A percentile compares a stretch with the other conserved stretches of the same genome.
phyloP scores from a whole-genome alignment of 805 yeast species.

The Henningerozyma blattae region DNA sequence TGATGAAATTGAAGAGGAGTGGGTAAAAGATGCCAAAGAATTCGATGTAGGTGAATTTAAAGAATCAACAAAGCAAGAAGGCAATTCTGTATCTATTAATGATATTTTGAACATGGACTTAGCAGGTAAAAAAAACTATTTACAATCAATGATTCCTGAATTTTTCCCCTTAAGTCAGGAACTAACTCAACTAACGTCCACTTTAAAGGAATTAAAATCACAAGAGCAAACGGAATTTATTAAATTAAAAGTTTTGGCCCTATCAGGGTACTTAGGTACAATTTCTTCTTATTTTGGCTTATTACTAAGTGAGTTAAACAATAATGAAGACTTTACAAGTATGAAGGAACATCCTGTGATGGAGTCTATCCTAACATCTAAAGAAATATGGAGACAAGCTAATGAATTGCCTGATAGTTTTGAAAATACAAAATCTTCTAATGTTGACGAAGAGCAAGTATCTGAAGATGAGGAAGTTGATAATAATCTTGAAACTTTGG shows the following conservation, averaged over 20 bases:
- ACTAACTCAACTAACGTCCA: conserved; percentile 30
- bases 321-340: conserved; percentile 41
- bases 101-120: conserved; percentile 40
- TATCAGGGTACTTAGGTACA: conserved; percentile 69
- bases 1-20: conserved; percentile 60
- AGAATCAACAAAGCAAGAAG: conserved; percentile 19
- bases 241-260: conserved; percentile 51
- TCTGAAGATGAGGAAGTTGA: conserved; percentile 8
- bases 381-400: conserved; percentile 88
- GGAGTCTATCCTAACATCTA: conserved; percentile 69
- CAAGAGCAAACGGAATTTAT: conserved; percentile 25
- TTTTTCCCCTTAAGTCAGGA: conserved; percentile 68
- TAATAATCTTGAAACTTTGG: conserved; percentile 8
- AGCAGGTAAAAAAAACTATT: conserved; percentile 38
- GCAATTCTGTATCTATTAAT: conserved; percentile 25
- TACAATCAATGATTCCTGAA: conserved; percentile 68
- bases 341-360: conserved; percentile 86
- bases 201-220: conserved; percentile 27
- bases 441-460: conserved; percentile 18
- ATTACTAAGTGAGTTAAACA: conserved; percentile 42
- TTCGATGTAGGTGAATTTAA: conserved; percentile 31
- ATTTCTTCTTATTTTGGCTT: conserved; percentile 70
- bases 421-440: conserved; percentile 15
- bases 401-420: conserved; percentile 32
- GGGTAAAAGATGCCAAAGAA: conserved; percentile 51